Evolutionary conservation across 2,329 filamentous ascomycete genomes (phyloP), one percentile per base, ranked within the genome.

Genomic region (Penicillium sp.): DNA sequence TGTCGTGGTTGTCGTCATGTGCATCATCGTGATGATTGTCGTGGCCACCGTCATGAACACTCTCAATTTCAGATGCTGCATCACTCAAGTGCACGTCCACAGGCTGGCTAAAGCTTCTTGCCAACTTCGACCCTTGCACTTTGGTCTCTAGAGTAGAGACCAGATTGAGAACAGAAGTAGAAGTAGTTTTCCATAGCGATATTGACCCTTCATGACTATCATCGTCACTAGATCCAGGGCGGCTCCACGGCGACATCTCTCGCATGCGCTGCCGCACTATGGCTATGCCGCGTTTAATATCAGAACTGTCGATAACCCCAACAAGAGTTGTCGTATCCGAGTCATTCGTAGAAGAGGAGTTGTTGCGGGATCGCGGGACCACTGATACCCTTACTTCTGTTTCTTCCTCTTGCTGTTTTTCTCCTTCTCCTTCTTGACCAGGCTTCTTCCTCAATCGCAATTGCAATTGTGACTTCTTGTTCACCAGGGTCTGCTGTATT

Each of bases 401-500:
- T 47, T 47, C 47, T 30, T 33, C 52, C 9, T 11, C 24, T n/a
- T n/a, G n/a, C n/a, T n/a, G n/a, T n/a, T n/a, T n/a, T n/a, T n/a
- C n/a, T n/a, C n/a, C n/a, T n/a, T n/a, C n/a, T n/a, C n/a, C n/a
- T 8, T 30, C 26, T 11, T 26, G 24, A 9, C 21, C 5, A 16
- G 49, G 6, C 46, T 48, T 52, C 38, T 43, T 57, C 8, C 35
- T n/a, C n/a, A n/a, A n/a, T n/a, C 30, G 47, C 33, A 50, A 18
- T 20, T 46, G 45, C 26, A 58, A 26, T 38, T 28, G 21, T 3
- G 56, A 55, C 12, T 40, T 47, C 40, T 55, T 59, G 21, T 21
- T 45, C 28, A 30, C 66, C 3, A 71, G 56, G 1, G 66, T 67
- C 9, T 66, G 67, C 43, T 70, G 66, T 28, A 73, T 68, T 24